These are phyloP conservation scores for Podospora sp. DNA, from an alignment of 495 filamentous ascomycete genomes.

Conservation along the genomic window DNA sequence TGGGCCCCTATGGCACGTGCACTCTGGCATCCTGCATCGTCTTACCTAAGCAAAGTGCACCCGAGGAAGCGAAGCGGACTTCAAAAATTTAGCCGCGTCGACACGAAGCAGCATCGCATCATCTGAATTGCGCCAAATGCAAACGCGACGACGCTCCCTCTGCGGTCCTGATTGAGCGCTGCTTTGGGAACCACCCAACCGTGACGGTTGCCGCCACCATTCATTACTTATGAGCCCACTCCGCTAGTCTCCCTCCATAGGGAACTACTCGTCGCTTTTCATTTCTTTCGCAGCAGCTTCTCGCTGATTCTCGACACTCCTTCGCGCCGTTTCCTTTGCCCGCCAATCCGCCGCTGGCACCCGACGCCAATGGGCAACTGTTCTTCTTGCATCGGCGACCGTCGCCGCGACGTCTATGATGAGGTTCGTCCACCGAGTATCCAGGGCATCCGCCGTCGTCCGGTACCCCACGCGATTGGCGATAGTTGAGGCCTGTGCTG, in stretches of 20 bases:
- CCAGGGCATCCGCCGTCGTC: too few relatives aligned
- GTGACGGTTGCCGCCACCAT: slow-evolving; percentile 15
- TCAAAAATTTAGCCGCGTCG: slow-evolving; percentile 13
- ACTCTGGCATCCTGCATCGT: neutral
- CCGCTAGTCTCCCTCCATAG: slow-evolving; percentile 29
- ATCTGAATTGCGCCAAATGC: neutral
- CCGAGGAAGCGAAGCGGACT: neutral
- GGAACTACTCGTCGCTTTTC: slow-evolving; percentile 14
- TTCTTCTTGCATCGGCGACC: slow-evolving; percentile 48
- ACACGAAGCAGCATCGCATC: neutral
- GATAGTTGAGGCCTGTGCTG: slow-evolving; percentile 2
- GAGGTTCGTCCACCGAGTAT: slow-evolving; percentile 34
- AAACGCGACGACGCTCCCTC: neutral
- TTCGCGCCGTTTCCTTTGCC: neutral
- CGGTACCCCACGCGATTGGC: neutral
- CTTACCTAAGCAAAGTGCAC: neutral
- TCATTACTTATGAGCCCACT: slow-evolving; percentile 39
- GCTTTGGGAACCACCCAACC: neutral
- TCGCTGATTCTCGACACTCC: slow-evolving; percentile 16
- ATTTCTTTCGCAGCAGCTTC: slow-evolving; percentile 4
- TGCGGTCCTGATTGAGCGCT: neutral
- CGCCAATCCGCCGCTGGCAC: neutral
- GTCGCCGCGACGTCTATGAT: slow-evolving; percentile 45
- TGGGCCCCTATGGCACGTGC: slow-evolving; percentile 1
- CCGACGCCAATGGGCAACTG: slow-evolving; percentile 48